Conservation (phyloP, 2,329 filamentous ascomycete genomes). For the Zarea fungicola region DNA sequence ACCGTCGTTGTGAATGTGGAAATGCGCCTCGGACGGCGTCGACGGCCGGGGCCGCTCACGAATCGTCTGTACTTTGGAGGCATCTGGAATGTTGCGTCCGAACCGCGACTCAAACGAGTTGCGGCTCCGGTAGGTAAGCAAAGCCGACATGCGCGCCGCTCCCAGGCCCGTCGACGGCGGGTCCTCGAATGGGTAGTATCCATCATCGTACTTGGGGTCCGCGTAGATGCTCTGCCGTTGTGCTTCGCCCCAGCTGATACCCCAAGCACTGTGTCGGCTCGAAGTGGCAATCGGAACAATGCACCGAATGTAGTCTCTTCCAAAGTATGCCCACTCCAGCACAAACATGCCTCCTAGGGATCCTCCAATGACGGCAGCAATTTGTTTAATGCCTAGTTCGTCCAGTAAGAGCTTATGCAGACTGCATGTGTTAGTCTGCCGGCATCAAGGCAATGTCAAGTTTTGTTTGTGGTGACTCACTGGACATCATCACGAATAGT, state of each 20-base stretch:
- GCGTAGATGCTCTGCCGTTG: constrained; percentile 93
- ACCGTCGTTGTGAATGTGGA: constrained; percentile 78
- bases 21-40: constrained; percentile 66
- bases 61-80: constrained; percentile 77
- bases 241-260: constrained; percentile 85
- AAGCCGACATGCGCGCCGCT: constrained; percentile 92
- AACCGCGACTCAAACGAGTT: constrained; percentile 97
- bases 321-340: constrained; percentile 88
- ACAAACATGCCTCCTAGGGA: constrained; percentile 88
- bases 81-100: constrained; percentile 85
- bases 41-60: constrained; percentile 57
- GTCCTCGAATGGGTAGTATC: constrained; percentile 85
- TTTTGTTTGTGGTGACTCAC: constrained; percentile 50
- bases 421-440: constrained; percentile 34
- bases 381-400: constrained; percentile 70
- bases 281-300: constrained; percentile 84
- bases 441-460: background rate
- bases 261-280: constrained; percentile 80
- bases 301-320: constrained; percentile 74
- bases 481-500: constrained; percentile 94
- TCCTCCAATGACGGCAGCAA: constrained; percentile 75
- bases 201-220: constrained; percentile 96
- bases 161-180: constrained; percentile 83
- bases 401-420: constrained; percentile 77
- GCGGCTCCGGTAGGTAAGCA: constrained; percentile 91